Evolutionary conservation across 257 asterid species (phyloP).

Genomic region (Thymus mandschuricus): DNA sequence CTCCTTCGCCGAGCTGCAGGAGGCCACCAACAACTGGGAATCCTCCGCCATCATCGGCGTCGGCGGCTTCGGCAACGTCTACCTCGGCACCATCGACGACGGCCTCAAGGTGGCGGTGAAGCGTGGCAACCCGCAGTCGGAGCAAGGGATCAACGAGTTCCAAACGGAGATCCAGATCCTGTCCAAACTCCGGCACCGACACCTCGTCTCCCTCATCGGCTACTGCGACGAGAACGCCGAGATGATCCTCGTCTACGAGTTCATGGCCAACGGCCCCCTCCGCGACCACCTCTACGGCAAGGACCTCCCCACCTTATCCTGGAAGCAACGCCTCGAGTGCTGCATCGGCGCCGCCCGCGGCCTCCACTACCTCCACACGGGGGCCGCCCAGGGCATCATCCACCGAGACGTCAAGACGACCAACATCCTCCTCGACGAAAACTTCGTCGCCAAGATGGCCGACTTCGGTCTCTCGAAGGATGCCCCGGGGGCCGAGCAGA

Average conservation of each 20-base stretch:
- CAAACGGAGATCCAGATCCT: conserved; percentile 90
- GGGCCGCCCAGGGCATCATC: conserved; percentile 82
- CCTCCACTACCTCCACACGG: conserved; percentile 88
- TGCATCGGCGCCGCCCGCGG: conserved; percentile 98
- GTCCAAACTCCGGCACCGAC: conserved; percentile 91
- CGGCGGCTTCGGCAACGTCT: conserved; percentile 92
- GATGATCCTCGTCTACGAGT: conserved; percentile 93
- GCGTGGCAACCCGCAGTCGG: conserved; percentile 94
- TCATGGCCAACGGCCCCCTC: conserved; percentile 83
- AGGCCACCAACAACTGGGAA: conserved; percentile 86
- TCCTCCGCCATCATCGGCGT: conserved; percentile 68
- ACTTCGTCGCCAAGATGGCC: conserved; percentile 83
- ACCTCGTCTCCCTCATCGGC: conserved; percentile 84
- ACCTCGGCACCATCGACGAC: conserved; percentile 65
- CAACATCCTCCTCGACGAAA: conserved; percentile 76
- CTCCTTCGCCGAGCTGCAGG: conserved; percentile 56
- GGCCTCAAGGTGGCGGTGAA: conserved; percentile 82
- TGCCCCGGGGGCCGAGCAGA: conserved; percentile 58
- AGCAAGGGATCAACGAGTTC: conserved; percentile 90
- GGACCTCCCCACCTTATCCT: conserved; percentile 43
- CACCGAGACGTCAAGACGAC: conserved; percentile 93
- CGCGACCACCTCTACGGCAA: conserved; percentile 72
- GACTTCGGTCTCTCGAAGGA: conserved; percentile 93
- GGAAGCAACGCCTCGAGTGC: conserved; percentile 83
- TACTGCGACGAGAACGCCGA: conserved; percentile 87